Evolutionary conservation across 345 rosid genomes (phyloP).

Genomic region (Populus alba): DNA sequence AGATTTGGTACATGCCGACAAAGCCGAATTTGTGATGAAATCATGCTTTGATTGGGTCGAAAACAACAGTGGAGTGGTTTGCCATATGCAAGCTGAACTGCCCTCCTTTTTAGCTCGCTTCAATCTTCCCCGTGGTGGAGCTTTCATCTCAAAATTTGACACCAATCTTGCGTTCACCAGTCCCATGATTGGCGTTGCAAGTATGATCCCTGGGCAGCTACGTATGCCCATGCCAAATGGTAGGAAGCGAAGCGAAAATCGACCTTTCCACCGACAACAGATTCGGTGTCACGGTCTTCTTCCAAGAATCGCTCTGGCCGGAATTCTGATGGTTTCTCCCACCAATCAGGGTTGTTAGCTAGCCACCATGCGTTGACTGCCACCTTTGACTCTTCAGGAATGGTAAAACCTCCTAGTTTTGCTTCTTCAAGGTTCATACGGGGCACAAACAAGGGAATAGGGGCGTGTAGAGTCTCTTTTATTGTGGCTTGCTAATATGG

Average conservation of each 20-base stretch:
- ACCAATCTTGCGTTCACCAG: slow-evolving; percentile 48
- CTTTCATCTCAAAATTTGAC: slow-evolving; percentile 42
- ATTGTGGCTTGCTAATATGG: slow-evolving; percentile 59
- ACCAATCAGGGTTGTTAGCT: slow-evolving; percentile 57
- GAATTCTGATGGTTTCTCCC: slow-evolving; percentile 50
- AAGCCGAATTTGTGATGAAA: neutral
- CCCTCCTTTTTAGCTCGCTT: slow-evolving; percentile 59
- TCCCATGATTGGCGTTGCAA: slow-evolving; percentile 60
- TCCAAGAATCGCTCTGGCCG: slow-evolving; percentile 57
- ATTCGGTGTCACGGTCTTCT: slow-evolving; percentile 40
- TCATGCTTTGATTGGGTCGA: slow-evolving; percentile 25
- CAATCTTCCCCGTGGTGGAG: slow-evolving; percentile 42
- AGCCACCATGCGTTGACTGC: slow-evolving; percentile 71
- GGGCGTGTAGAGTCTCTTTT: slow-evolving; percentile 57
- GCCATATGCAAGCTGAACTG: slow-evolving; percentile 67
- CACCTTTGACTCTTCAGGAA: slow-evolving; percentile 59
- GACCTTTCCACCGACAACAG: slow-evolving; percentile 50
- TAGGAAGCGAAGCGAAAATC: slow-evolving; percentile 56
- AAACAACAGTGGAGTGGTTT: slow-evolving; percentile 53
- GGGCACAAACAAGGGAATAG: slow-evolving; percentile 61
- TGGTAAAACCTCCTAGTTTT: slow-evolving; percentile 47
- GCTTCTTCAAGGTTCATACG: slow-evolving; percentile 69
- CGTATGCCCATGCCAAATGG: slow-evolving; percentile 61
- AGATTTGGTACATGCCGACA: neutral
- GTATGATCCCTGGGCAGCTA: slow-evolving; percentile 60